These are phyloP conservation scores for Ascochyta lentis DNA, from an alignment of 2,329 filamentous ascomycete genomes.

Conservation along the genomic window DNA sequence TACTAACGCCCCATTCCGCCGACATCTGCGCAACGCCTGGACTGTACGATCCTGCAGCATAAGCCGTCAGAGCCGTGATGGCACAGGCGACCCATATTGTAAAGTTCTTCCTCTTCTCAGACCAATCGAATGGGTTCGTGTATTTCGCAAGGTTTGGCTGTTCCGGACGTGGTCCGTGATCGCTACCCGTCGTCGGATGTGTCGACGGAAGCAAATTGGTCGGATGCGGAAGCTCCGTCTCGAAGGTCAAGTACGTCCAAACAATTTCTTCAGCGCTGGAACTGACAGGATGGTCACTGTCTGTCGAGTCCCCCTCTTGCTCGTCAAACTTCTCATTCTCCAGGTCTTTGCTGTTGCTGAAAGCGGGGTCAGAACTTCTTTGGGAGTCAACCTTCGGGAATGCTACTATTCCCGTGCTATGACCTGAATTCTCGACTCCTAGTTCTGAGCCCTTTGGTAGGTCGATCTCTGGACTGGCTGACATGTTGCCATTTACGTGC, in stretches of 20 bases:
- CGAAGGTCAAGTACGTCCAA: constrained; percentile 67
- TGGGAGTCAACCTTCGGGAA: constrained; percentile 16
- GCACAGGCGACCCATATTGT: constrained; percentile 76
- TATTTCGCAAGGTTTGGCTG: constrained; percentile 72
- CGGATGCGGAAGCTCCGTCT: constrained; percentile 63
- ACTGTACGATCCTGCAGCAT: constrained; percentile 80
- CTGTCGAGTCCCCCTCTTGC: constrained; percentile 20
- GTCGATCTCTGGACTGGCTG: constrained; percentile 44
- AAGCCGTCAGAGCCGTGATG: constrained; percentile 79
- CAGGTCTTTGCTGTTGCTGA: constrained; percentile 12
- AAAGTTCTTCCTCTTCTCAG: constrained; percentile 69
- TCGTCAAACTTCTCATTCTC: constrained; percentile 25
- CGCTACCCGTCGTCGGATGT: constrained; percentile 31
- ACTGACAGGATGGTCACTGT: not conserved
- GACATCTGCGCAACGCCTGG: constrained; percentile 72
- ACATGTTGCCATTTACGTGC: constrained; percentile 37
- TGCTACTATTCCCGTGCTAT: constrained; percentile 41
- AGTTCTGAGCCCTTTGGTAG: constrained; percentile 34
- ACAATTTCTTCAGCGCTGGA: constrained; percentile 50
- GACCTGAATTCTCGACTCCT: constrained; percentile 14
- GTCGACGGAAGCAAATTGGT: constrained; percentile 22
- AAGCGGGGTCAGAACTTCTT: constrained; percentile 21
- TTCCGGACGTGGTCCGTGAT: constrained; percentile 56
- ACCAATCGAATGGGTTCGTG: constrained; percentile 76
- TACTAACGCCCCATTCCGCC: constrained; percentile 68